phyloP scores from a whole-genome alignment of 148 eudicot species.

The Rheum nobile region DNA sequence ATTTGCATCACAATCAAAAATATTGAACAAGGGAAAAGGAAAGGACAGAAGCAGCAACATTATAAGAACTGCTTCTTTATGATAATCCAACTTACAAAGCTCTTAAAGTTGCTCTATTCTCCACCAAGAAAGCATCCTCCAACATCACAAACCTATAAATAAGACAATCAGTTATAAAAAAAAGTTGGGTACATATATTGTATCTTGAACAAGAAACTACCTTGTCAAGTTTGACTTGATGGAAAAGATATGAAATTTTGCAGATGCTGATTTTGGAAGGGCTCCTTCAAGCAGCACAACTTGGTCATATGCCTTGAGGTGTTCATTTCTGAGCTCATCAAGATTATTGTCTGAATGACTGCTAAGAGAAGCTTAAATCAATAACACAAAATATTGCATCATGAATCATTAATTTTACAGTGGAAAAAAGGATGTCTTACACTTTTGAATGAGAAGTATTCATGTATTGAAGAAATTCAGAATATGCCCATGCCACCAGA shows the following conservation, averaged over 20 bases:
- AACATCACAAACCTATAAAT: constrained; percentile 71
- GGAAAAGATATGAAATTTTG: constrained; percentile 37
- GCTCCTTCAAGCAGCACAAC: constrained; percentile 86
- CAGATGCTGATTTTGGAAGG: constrained; percentile 63
- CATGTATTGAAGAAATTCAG: not conserved
- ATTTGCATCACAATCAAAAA: not conserved
- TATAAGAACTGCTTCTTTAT: too few relatives aligned
- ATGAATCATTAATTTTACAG: not conserved
- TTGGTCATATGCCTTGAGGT: constrained; percentile 70
- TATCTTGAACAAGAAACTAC: constrained; percentile 26
- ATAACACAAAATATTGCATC: not conserved
- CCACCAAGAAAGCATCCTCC: constrained; percentile 85
- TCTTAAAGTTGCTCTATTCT: constrained; percentile 70
- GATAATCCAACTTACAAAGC: constrained; percentile 52
- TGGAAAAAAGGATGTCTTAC: not conserved
- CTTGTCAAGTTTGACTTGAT: constrained; percentile 68
- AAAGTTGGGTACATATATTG: constrained; percentile 2
- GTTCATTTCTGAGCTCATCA: constrained; percentile 60
- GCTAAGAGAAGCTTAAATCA: constrained; percentile 10
- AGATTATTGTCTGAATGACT: constrained; percentile 87
- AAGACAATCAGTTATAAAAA: not conserved
- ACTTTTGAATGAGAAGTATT: constrained; percentile 2
- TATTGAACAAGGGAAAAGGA: not conserved
- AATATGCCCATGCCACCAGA: not conserved
- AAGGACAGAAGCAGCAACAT: not conserved